Conservation (phyloP, 495 filamentous ascomycete genomes). For the Xeromyces bisporus region DNA sequence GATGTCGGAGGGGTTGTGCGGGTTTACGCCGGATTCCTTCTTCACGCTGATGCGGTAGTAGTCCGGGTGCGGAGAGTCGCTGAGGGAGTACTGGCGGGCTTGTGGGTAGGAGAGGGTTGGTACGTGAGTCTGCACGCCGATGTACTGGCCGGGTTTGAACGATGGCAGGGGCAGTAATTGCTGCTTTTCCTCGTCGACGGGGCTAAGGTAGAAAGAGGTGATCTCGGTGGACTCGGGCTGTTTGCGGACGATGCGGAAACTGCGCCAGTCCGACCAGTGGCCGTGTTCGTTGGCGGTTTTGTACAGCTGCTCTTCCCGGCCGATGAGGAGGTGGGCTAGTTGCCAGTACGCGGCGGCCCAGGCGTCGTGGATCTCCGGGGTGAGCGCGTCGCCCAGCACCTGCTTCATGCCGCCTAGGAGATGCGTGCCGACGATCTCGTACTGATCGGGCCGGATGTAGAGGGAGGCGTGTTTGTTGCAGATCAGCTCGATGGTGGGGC, state of each 20-base stretch:
- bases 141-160: conserved; percentile 54
- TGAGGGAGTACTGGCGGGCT: conserved; percentile 58
- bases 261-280: conserved; percentile 49
- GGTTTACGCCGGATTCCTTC: conserved; percentile 37
- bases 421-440: conserved; percentile 49
- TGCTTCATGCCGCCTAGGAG: conserved; percentile 50
- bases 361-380: conserved; percentile 46
- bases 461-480: conserved; percentile 61
- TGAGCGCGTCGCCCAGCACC: conserved; percentile 50
- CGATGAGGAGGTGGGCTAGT: conserved; percentile 54
- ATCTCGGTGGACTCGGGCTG: conserved; percentile 46
- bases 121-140: conserved; percentile 41
- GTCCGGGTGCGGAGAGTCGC: conserved; percentile 36
- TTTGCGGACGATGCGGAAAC: conserved; percentile 42
- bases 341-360: conserved; percentile 58
- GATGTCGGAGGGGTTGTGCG: conserved; percentile 21
- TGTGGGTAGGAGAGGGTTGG: conserved; percentile 42
- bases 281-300: conserved; percentile 37
- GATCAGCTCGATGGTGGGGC: conserved; percentile 50
- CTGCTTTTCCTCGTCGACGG: conserved; percentile 43
- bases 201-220: conserved; percentile 53
- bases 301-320: conserved; percentile 44
- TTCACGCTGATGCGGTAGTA: conserved; percentile 60
- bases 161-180: conserved; percentile 40
- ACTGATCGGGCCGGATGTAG: conserved; percentile 49